Evolutionary conservation across 441 rosid species (phyloP).

Genomic region (Manihot esculenta): DNA sequence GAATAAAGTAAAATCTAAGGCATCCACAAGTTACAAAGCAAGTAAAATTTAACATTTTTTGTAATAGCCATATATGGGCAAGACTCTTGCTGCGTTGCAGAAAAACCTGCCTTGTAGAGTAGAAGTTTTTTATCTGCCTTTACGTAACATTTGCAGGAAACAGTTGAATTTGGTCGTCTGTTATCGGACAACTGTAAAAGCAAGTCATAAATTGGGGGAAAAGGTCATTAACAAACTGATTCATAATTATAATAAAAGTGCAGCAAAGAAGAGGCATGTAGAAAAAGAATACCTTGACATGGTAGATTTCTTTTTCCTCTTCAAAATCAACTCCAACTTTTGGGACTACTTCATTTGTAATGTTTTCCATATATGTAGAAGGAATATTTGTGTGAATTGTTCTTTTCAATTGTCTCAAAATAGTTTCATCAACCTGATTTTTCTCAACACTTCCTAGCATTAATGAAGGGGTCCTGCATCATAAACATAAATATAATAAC

Average conservation of each 20-base stretch:
- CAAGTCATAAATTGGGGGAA: background rate
- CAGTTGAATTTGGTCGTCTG: conserved; percentile 35
- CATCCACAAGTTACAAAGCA: background rate
- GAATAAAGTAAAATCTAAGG: background rate
- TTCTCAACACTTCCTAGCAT: conserved; percentile 20
- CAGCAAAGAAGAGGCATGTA: conserved; percentile 5
- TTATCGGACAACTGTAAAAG: conserved; percentile 49
- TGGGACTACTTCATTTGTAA: conserved; percentile 35
- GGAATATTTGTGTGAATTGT: conserved; percentile 49
- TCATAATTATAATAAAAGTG: conserved; percentile 6
- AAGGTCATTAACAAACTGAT: conserved; percentile 6
- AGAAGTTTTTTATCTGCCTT: conserved; percentile 37
- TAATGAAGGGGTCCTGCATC: conserved; percentile 34
- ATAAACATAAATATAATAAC: background rate
- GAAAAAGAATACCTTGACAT: conserved; percentile 43
- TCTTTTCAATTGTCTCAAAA: conserved; percentile 35
- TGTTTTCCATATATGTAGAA: conserved; percentile 38
- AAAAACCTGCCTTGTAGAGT: conserved; percentile 33
- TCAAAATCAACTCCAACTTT: conserved; percentile 43
- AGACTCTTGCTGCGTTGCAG: background rate
- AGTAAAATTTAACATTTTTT: background rate
- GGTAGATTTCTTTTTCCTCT: conserved; percentile 53
- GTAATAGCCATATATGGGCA: background rate
- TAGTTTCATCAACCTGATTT: conserved; percentile 16
- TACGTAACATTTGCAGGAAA: conserved; percentile 54